Percentiles rank a stretch among this genome's conserved stretches.
Conservation (phyloP, 257 asterid genomes). For the Solanum pennellii region DNA sequence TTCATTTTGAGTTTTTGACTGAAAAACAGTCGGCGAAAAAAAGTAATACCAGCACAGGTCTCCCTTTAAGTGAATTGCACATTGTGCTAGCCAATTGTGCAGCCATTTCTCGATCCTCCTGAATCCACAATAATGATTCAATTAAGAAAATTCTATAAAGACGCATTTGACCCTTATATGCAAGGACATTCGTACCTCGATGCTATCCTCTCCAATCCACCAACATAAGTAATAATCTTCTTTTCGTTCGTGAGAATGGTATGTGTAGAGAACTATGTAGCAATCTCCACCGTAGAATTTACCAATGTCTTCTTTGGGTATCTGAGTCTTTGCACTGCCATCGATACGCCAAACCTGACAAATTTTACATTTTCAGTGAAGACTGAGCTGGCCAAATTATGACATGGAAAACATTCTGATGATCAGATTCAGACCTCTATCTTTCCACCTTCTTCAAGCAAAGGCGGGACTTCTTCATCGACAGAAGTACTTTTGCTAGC, state of each 20-base stretch:
- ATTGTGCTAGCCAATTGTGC: conserved; percentile 48
- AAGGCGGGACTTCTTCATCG: conserved; percentile 80
- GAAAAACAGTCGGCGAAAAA: neutral
- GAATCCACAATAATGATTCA: neutral
- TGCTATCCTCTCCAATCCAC: conserved; percentile 96
- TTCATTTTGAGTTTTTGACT: neutral
- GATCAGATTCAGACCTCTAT: conserved; percentile 61
- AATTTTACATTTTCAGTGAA: neutral
- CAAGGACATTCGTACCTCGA: conserved; percentile 41
- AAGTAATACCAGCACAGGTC: conserved; percentile 69
- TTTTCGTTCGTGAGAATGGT: conserved; percentile 76
- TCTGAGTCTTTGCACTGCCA: conserved; percentile 73
- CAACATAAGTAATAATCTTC: conserved; percentile 82
- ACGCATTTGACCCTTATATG: neutral
- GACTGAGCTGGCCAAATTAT: neutral
- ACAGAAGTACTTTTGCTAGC: conserved; percentile 71
- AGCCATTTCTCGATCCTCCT: conserved; percentile 82
- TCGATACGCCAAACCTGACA: conserved; percentile 84
- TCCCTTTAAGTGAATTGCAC: conserved; percentile 84
- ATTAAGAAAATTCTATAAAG: neutral
- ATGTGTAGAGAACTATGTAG: conserved; percentile 78
- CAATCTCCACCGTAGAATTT: conserved; percentile 95
- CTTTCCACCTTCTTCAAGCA: conserved; percentile 90
- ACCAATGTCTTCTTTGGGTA: conserved; percentile 71
- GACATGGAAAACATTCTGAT: neutral